Evolutionary conservation across 1,284 basidiomycete species (phyloP), one percentile per base, ranked within the genome.

Genomic region (Meripilus lineatus): DNA sequence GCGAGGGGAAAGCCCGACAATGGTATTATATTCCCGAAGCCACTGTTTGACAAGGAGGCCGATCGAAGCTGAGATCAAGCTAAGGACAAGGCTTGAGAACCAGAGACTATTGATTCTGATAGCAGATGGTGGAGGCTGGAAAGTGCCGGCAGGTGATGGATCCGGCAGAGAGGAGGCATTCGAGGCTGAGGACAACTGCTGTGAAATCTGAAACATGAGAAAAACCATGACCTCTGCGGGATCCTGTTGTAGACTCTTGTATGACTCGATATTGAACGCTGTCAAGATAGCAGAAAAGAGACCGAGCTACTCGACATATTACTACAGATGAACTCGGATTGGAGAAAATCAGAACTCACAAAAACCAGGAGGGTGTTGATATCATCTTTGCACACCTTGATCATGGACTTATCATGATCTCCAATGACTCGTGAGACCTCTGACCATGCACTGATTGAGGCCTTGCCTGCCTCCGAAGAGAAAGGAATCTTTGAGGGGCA

Each of bases 271-370:
- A n/a, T n/a, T n/a, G n/a, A n/a, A n/a, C n/a, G n/a, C n/a, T n/a
- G n/a, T n/a, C n/a, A n/a, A n/a, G 2, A 56, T 52, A 1, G 55
- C 57, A 3, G 57, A 58, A 41, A 56, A 58, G 5, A 57, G 37
- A 36, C 52, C 57, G 1, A 55, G 55, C 57, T 58, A n/a, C n/a
- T n/a, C n/a, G n/a, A n/a, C n/a, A n/a, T n/a, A n/a, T n/a, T n/a
- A n/a, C n/a, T n/a, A n/a, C n/a, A n/a, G n/a, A n/a, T n/a, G n/a
- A n/a, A n/a, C 28, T 32, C 10, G n/a, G n/a, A n/a, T n/a, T 10
- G 28, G n/a, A n/a, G n/a, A n/a, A n/a, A n/a, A n/a, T 20, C 25
- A 35, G 10, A 13, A 42, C 45, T 38, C 23, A 47, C 45, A 18
- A 47, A 47, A 4, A 47, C 45, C 3, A 47, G 40, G 10, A 47